Evolutionary conservation across 1,284 basidiomycete species (phyloP).

Genomic region (Acaromyces ingoldii): DNA sequence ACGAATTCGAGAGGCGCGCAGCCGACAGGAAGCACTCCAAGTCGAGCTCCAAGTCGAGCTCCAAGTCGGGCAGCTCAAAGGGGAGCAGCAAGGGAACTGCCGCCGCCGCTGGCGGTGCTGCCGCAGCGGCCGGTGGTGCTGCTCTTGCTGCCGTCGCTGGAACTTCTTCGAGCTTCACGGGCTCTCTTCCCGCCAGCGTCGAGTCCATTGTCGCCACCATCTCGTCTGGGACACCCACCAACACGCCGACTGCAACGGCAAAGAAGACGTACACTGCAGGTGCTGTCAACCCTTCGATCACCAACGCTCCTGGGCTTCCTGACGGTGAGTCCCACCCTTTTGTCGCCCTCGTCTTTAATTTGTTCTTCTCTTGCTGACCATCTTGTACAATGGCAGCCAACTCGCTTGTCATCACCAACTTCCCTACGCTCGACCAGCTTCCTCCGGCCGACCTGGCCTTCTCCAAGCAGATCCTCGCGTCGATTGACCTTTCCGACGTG

Average conservation of each 20-base stretch:
- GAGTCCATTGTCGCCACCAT: conserved; percentile 26
- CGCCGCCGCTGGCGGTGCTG: conserved; percentile 9
- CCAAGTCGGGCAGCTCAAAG: no score
- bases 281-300: conserved; percentile 34
- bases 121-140: conserved; percentile 13
- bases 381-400: conserved; percentile 8
- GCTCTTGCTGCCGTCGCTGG: no score
- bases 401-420: conserved; percentile 53
- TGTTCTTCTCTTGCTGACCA: not conserved
- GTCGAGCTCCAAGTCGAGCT: no score
- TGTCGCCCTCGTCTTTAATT: not conserved
- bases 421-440: conserved; percentile 65
- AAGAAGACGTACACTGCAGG: conserved; percentile 31
- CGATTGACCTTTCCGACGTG: conserved; percentile 63
- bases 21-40: no score
- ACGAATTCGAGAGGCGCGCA: no score
- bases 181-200: conserved; percentile 30
- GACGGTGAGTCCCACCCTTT: conserved; percentile 7
- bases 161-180: conserved; percentile 33
- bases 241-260: conserved; percentile 27
- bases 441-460: conserved; percentile 66
- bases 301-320: conserved; percentile 36
- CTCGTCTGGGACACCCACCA: conserved; percentile 23
- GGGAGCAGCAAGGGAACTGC: not conserved
- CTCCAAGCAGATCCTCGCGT: conserved; percentile 68